Evolutionary conservation across 139 green algal species (phyloP), one percentile per base, ranked within the genome.

Genomic region (Chlamydomonas schloesseri): DNA sequence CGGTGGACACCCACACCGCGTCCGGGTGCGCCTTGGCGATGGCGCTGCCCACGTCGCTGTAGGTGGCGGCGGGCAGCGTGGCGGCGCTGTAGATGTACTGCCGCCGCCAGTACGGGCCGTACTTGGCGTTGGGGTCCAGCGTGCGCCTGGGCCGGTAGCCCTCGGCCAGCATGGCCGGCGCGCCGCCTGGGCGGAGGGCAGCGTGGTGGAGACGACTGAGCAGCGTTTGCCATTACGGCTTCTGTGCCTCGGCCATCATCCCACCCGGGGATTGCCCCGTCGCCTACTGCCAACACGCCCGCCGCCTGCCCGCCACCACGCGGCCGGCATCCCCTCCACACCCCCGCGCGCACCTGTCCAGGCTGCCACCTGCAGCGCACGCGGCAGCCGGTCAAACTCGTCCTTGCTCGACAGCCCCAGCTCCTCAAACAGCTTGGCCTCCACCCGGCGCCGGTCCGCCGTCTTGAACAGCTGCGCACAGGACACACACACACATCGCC

Each of bases 21-120:
- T 94, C 75, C 10, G 95, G 95, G 83, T 92, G 95, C 70, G 88
- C 75, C 23, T 90, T 84, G 64, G 85, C 36, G 47, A 99, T 90
- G 36, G 95, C 77, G 4, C 53, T 90, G 17, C 91, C 93, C 33
- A 96, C 94, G 36, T 93, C 91, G 0, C 65, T 91, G 71, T 93
- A 93, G 8, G 90, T 94, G 2, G 95, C 84, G 13, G 88, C 73
- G 0, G 97, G 97, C 92, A 99, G 94, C 0, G 97, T 99, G 29
- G 97, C 97, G 11, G 94, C 97, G 3, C 96, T 95, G 93, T 98
- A 99, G 24, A 98, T 71, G 88, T 99, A 98, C 94, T 99, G 97
- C 55, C 82, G 87, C 34, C 73, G 58, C 86, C 86, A 90, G 46
- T 89, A 87, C 53, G 88, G 88, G 9, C 78, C 86, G 62, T 81